These are phyloP conservation scores for Tubosaeta sp. DNA, from an alignment of 768 basidiomycete genomes.

Conservation along the genomic window DNA sequence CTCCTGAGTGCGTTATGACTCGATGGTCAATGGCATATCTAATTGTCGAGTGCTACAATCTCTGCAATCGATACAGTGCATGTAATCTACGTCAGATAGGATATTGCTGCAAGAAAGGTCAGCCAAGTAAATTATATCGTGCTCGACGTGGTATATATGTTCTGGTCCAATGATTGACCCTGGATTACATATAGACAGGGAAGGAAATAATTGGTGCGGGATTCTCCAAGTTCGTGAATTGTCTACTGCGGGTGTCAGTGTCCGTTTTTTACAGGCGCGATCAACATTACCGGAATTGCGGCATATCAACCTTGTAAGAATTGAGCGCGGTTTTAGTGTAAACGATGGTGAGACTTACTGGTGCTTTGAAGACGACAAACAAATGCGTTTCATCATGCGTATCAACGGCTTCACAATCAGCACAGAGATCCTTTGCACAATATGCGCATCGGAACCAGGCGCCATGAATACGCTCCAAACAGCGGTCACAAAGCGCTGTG, in stretches of 20 bases:
- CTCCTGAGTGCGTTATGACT: neutral
- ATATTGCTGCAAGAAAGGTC: neutral
- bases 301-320: conserved; percentile 62
- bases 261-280: neutral
- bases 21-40: neutral
- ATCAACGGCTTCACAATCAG: conserved; percentile 73
- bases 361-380: conserved; percentile 85
- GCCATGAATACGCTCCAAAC: conserved; percentile 77
- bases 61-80: neutral
- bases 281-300: conserved; percentile 55
- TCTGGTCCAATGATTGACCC: neutral
- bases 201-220: conserved; percentile 61
- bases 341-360: conserved; percentile 39
- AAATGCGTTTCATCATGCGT: conserved; percentile 80
- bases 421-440: conserved; percentile 85
- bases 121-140: neutral
- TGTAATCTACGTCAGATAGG: neutral
- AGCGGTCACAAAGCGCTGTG: conserved; percentile 80
- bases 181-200: conserved; percentile 50
- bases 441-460: conserved; percentile 91
- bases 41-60: neutral
- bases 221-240: conserved; percentile 55
- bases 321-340: conserved; percentile 1
- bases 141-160: conserved; percentile 4
- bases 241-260: conserved; percentile 32